phyloP scores from a whole-genome alignment of 2,329 filamentous ascomycete genomes.

The Ophiostoma pallidulum region DNA sequence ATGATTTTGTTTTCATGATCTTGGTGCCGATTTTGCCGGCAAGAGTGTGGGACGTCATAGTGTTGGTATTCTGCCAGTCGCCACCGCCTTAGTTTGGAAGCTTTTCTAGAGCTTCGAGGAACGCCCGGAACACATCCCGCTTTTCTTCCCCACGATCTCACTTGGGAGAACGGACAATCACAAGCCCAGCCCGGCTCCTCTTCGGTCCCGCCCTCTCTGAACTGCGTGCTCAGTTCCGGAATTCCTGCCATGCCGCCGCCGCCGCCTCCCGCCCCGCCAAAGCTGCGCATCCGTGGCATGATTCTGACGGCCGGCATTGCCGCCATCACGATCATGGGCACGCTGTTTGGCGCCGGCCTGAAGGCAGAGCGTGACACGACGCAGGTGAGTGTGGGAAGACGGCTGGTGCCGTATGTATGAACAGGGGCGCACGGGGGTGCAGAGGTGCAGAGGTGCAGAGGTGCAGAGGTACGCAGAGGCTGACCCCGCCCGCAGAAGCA shows the following conservation, averaged over 20 bases:
- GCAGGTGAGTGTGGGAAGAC: slow-evolving; percentile 5
- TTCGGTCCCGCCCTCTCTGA: too few relatives aligned
- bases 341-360: slow-evolving; percentile 25
- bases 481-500: background rate
- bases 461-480: background rate
- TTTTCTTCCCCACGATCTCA: background rate
- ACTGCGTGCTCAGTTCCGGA: too few relatives aligned
- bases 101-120: background rate
- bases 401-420: too few relatives aligned
- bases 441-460: too few relatives aligned
- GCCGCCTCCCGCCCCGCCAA: background rate
- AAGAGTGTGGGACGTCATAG: background rate
- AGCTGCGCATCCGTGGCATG: slow-evolving; percentile 16
- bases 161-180: too few relatives aligned
- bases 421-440: too few relatives aligned
- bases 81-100: slow-evolving; percentile 13
- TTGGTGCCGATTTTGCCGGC: background rate
- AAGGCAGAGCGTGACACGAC: slow-evolving; percentile 22
- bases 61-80: slow-evolving; percentile 12
- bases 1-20: background rate
- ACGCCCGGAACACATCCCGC: slow-evolving; percentile 1
- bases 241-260: background rate
- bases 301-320: slow-evolving; percentile 20
- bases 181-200: too few relatives aligned
- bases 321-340: slow-evolving; percentile 23